Conservation (phyloP, 495 filamentous ascomycete genomes). For the Lentithecium fluviatile region DNA sequence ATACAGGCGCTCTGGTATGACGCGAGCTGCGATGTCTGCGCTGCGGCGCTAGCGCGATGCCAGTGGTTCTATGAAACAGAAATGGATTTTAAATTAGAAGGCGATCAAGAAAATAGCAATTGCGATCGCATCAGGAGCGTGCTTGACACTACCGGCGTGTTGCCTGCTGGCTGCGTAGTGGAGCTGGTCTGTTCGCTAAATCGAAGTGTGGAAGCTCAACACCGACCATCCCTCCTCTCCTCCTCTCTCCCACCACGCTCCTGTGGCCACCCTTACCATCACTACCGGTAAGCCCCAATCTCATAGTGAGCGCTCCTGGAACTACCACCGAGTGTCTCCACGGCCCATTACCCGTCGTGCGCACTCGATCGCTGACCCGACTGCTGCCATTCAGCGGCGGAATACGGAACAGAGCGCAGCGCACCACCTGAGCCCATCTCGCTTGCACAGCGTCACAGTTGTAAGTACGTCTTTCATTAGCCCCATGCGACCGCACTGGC, state of each 20-base stretch:
- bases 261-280: slow-evolving; percentile 1
- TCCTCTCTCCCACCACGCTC: slow-evolving; percentile 6
- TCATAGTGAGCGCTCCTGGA: background rate
- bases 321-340: background rate
- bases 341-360: background rate
- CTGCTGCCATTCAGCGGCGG: slow-evolving; percentile 21
- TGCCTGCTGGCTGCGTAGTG: slow-evolving; percentile 15
- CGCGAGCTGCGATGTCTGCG: background rate
- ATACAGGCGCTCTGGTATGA: too few relatives aligned
- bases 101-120: background rate
- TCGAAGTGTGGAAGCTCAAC: background rate
- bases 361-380: slow-evolving; percentile 20
- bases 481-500: slow-evolving; percentile 24
- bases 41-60: background rate
- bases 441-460: slow-evolving; percentile 3
- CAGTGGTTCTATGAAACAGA: background rate
- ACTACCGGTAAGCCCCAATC: slow-evolving; percentile 1
- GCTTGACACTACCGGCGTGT: background rate
- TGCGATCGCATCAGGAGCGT: background rate
- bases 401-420: slow-evolving; percentile 30
- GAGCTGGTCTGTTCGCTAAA: slow-evolving; percentile 12
- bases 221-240: slow-evolving; percentile 14
- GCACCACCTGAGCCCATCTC: slow-evolving; percentile 23
- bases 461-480: slow-evolving; percentile 30
- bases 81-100: background rate